Evolutionary conservation across 139 green algal genomes (phyloP).

Genomic region (Coccomyxa sp.): DNA sequence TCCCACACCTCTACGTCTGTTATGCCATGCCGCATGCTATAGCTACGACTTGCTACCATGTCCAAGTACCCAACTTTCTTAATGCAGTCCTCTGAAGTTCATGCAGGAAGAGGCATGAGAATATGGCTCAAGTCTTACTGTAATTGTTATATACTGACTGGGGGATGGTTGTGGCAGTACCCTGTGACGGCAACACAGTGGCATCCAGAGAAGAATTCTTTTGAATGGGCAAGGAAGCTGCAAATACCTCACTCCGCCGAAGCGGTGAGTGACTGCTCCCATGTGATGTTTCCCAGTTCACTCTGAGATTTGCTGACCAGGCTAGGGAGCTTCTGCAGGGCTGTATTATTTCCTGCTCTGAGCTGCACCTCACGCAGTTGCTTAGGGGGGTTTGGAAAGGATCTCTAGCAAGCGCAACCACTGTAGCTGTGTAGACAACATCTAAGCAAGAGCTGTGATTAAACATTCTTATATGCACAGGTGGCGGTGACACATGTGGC

Average conservation of each 20-base stretch:
- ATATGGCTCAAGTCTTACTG: too few relatives aligned
- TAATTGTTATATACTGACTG: background rate
- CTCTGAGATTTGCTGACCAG: background rate
- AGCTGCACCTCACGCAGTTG: background rate
- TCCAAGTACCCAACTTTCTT: too few relatives aligned
- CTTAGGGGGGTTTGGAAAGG: background rate
- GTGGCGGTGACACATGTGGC: slow-evolving; percentile 58
- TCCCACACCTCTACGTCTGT: too few relatives aligned
- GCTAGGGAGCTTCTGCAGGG: background rate
- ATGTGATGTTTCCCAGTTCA: background rate
- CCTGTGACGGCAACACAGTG: slow-evolving; percentile 70
- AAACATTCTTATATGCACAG: slow-evolving; percentile 14
- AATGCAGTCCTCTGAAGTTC: too few relatives aligned
- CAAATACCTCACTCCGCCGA: slow-evolving; percentile 54
- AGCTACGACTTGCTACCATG: too few relatives aligned
- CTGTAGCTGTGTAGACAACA: background rate
- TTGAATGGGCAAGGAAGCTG: slow-evolving; percentile 51
- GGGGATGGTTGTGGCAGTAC: slow-evolving; percentile 32
- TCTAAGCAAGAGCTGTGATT: background rate
- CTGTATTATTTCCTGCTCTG: background rate
- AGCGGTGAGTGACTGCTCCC: background rate
- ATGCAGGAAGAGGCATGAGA: too few relatives aligned
- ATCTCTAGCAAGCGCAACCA: background rate
- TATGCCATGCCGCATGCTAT: too few relatives aligned
- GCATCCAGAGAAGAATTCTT: slow-evolving; percentile 75